Base-by-base conservation (phyloP, 106 monocot genomes). In the Dioscorea zingiberensis region DNA sequence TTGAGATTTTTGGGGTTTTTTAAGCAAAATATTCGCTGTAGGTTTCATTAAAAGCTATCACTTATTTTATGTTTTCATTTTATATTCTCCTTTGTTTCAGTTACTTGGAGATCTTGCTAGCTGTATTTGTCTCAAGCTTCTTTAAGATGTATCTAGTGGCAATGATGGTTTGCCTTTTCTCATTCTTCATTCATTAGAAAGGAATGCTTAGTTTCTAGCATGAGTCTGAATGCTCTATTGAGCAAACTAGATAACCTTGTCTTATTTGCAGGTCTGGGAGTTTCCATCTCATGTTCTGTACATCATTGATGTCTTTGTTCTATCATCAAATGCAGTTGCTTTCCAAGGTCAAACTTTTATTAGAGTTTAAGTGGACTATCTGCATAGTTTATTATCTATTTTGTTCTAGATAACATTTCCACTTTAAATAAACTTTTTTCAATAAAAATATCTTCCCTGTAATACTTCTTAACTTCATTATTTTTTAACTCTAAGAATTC, bases 211-310 rank as follows among this genome's bases (percentile, higher is more conserved):
- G 22, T 22, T 47, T 65, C 1, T 62, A 28, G 51, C 49, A 26
- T 16, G 25, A 24, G 16, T 64, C 18, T 61, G 18, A 11, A 56
- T 55, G 49, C 25, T 48, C 5, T 55, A 30, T 65, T 62, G 22
- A 4, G 29, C 7, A 29, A 53, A 9, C 28, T 54, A 55, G 28
- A 63, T 80, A 47, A 38, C 47, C 64, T 66, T 55, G 29, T 55
- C n/a, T n/a, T n/a, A n/a, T 64, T 9, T 81, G 51, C 82, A 95
- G 94, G 83, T 95, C 21, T 95, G 94, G 94, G 85, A 95, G 53
- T 95, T 90, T 63, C 94, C 94, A 32, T 48, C 62, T 66, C 83
- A 83, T 27, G 78, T 78, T 74, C 22, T 85, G 60, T 76, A 69
- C 68, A 83, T 95, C 29, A 68, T 88, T 16, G 87, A 95, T 51